phyloP scores from a whole-genome alignment of 768 basidiomycete genomes.

The Pholiota microspora region DNA sequence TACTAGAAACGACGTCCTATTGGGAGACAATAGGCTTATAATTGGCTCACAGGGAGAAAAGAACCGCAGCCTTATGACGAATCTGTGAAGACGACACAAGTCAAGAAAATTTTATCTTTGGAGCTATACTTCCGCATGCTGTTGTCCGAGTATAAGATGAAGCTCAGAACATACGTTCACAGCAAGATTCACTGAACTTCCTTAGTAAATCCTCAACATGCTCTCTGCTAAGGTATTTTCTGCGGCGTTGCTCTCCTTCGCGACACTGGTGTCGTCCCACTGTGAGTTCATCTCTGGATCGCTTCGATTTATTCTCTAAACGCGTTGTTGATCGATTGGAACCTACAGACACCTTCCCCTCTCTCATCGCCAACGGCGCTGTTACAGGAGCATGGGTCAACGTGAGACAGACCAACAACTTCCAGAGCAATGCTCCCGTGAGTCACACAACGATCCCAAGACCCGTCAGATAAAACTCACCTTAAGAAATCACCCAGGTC shows the following conservation, averaged over 20 bases:
- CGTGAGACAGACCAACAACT: slow-evolving; percentile 47
- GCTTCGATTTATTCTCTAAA: not conserved
- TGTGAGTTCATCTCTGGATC: slow-evolving; percentile 20
- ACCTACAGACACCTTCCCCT: slow-evolving; percentile 42
- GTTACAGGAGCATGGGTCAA: slow-evolving; percentile 38
- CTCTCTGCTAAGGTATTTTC: slow-evolving; percentile 18
- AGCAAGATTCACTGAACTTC: not conserved
- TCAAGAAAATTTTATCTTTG: not conserved
- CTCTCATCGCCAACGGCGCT: slow-evolving; percentile 37
- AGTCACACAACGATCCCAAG: not conserved
- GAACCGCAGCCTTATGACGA: not conserved
- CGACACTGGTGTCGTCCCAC: slow-evolving; percentile 21
- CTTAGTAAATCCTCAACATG: slow-evolving; percentile 17
- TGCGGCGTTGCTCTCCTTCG: slow-evolving; percentile 20
- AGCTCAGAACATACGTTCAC: not conserved
- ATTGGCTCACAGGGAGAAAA: not conserved
- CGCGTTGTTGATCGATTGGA: not conserved
- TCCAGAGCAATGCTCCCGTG: slow-evolving; percentile 36
- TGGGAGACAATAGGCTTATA: not conserved
- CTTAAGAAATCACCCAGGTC: slow-evolving; percentile 25
- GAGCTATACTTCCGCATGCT: not conserved
- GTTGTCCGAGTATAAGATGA: not conserved
- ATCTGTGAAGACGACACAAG: not conserved
- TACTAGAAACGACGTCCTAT: slow-evolving; percentile 4
- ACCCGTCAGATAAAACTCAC: not conserved